Base-by-base conservation (phyloP, 148 eudicot genomes). In the Camellia japonica region DNA sequence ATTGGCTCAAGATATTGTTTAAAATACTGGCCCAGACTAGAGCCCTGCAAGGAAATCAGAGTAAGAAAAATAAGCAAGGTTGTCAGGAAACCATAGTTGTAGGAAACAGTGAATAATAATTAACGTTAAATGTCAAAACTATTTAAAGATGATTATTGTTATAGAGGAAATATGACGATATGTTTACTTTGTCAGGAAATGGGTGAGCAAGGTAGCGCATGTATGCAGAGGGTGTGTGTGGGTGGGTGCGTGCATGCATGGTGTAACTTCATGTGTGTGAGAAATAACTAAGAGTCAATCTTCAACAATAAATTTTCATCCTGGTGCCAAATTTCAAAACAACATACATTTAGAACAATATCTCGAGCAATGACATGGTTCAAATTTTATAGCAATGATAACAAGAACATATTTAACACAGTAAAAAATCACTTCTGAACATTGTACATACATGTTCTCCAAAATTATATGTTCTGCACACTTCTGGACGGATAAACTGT, bases 391-490 rank as follows among this genome's bases (percentile, higher is more conserved):
- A 69, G 23, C 52, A 67, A 10, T 42, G 51, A 47, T 47, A 47
- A 47, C 51, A 47, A 47, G 5, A 11, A 67, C 41, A 41, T 41
- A 38, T 38, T 67, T 67, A 67, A 71, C 18, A 38, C 19, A n/a
- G 2, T 18, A 71, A n/a, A 71, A 63, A 63, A 20, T 47, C 51
- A 47, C 51, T 51, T 70, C 58, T 65, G 23, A 61, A 66, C 20
- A 78, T 19, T 78, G 30, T 64, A 85, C 98, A 74, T 94, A 96
- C 99, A 87, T 92, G 99, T 89, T 94, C 98, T 44, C 99, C 99
- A 80, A 96, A 96, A 84, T 96, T 96, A 78, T 96, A 96, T 7
- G 99, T 96, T 89, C 99, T 89, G 88, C 99, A 96, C 47, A 96
- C 93, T 92, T 96, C 99, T 71, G 99, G 99, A 58, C 98, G 94